Base-by-base conservation (phyloP, 1,284 basidiomycete genomes). In the Sporisorium scitamineum region DNA sequence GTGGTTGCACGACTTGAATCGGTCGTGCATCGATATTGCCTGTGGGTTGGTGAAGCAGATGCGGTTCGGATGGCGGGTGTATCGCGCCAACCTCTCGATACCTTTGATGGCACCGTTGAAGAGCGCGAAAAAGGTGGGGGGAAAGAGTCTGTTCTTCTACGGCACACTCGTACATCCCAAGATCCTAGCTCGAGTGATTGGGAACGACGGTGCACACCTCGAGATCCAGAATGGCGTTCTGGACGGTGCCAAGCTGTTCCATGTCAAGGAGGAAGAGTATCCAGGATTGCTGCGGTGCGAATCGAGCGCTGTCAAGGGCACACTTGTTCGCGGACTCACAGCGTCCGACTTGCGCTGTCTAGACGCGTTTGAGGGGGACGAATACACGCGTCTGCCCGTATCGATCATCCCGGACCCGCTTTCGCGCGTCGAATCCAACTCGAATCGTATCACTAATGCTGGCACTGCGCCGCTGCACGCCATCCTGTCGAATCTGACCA, bases 81-180 rank as follows among this genome's bases (percentile, higher is more conserved):
- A 34, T 10, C 24, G 50, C n/a, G 54, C 63, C n/a, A 29, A 26
- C 22, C 42, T 42, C 9, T 14, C 48, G 9, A 7, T 9, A 5
- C 18, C n/a, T 27, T n/a, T 5, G 4, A 1, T 20, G n/a, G 11
- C 47, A 39, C 54, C n/a, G 22, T 34, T 34, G 27, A 24, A 10
- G 27, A 39, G 14, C 48, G 42, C 8, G 10, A 18, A 16, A 20
- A 27, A 47, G 29, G 26, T 14, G 3, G 10, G 34, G 27, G 66
- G 56, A 1, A 37, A 22, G 31, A 54, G 51, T 13, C 3, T 80
- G 61, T 79, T 80, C 63, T 80, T 80, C 56, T 80, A 78, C 57
- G 79, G 79, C 14, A 80, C 77, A 4, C 52, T 80, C 1, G 77
- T 80, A 11, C 79, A 80, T 60, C 79, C 79, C 4, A 58, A 59